Evolutionary conservation across 2,329 filamentous ascomycete genomes (phyloP).

Genomic region (Colletotrichum shisoi): DNA sequence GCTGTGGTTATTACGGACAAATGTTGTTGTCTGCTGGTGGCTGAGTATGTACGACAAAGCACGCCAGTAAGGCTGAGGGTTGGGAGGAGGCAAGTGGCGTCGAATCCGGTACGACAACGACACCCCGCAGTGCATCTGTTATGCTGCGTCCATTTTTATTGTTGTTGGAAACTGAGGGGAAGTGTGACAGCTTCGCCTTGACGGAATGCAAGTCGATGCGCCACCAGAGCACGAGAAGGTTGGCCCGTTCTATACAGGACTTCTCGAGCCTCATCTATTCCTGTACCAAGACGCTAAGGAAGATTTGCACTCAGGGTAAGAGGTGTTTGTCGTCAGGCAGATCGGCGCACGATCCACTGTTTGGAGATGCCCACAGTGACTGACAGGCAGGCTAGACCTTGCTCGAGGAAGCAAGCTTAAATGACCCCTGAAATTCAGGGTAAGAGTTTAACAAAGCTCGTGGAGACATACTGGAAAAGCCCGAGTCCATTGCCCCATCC

Average conservation of each 20-base stretch:
- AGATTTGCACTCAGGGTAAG: background rate
- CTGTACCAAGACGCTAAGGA: background rate
- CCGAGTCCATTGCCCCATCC: too few species aligned
- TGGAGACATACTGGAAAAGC: background rate
- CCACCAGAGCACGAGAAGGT: background rate
- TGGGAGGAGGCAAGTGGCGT: background rate
- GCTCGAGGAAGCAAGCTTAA: conserved; percentile 20
- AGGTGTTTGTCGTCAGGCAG: background rate
- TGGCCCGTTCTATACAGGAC: background rate
- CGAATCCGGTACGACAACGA: conserved; percentile 11
- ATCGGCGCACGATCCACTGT: conserved; percentile 1
- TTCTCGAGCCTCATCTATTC: background rate
- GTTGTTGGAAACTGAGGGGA: background rate
- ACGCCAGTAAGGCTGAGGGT: conserved; percentile 26
- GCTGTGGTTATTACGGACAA: background rate
- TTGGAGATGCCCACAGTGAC: background rate
- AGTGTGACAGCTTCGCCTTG: background rate
- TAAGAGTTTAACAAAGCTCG: background rate
- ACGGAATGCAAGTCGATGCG: background rate
- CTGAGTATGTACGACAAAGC: background rate
- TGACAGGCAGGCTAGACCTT: conserved; percentile 16
- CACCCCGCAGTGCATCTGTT: background rate
- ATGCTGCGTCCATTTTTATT: too few species aligned
- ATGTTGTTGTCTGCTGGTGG: background rate
- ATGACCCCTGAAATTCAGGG: background rate